Evolutionary conservation across 2,329 filamentous ascomycete species (phyloP).

Genomic region (Scytalidium lignicola): DNA sequence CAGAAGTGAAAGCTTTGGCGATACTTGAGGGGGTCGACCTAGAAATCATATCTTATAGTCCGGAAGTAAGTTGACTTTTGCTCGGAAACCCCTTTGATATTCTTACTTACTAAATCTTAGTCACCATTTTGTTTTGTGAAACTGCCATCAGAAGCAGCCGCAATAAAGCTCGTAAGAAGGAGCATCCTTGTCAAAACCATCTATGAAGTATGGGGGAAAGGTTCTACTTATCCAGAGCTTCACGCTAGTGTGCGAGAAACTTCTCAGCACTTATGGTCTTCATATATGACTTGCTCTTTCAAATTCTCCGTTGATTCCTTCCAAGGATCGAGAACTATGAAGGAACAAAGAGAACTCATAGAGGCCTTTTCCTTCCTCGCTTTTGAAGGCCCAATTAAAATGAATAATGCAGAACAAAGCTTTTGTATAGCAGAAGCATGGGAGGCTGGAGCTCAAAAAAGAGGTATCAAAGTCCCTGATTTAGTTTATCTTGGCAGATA

Average conservation of each 20-base stretch:
- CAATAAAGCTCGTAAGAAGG: slow-evolving; percentile 62
- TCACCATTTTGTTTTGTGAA: slow-evolving; percentile 80
- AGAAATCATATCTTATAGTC: slow-evolving; percentile 68
- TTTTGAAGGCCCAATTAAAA: slow-evolving; percentile 71
- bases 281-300: slow-evolving; percentile 65
- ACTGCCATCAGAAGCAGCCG: slow-evolving; percentile 60
- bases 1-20: slow-evolving; percentile 80
- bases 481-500: slow-evolving; percentile 68
- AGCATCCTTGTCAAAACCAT: slow-evolving; percentile 79
- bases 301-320: slow-evolving; percentile 83
- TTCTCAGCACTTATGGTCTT: slow-evolving; percentile 60
- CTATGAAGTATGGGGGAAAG: slow-evolving; percentile 84
- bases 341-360: slow-evolving; percentile 68
- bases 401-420: slow-evolving; percentile 67
- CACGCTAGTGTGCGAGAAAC: slow-evolving; percentile 57
- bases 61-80: slow-evolving; percentile 53
- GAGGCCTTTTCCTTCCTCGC: slow-evolving; percentile 74
- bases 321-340: slow-evolving; percentile 61
- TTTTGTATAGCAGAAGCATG: slow-evolving; percentile 85
- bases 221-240: slow-evolving; percentile 59
- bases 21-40: slow-evolving; percentile 61
- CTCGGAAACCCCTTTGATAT: slow-evolving; percentile 4
- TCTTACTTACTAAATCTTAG: slow-evolving; percentile 38
- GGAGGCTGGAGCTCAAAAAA: slow-evolving; percentile 45
- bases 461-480: slow-evolving; percentile 48